Evolutionary conservation across 257 asterid genomes (phyloP), one percentile per base, ranked within the genome.

Genomic region (Primulina huaijiensis): DNA sequence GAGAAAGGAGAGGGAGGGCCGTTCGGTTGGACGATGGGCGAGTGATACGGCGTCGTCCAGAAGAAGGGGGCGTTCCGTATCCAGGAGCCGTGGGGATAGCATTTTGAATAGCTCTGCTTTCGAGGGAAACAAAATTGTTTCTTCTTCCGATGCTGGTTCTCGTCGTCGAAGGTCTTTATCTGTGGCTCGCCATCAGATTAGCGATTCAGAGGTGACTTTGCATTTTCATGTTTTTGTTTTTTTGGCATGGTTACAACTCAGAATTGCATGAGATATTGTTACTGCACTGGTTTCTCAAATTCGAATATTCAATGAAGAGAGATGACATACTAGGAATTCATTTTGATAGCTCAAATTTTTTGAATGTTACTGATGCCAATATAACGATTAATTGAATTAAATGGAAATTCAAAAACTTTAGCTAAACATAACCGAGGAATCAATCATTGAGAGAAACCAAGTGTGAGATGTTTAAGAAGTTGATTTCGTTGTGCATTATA

Each of bases 1-100:
- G 66, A 67, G 84, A 75, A 46, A 72, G 72, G 67, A 64, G 84
- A 69, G 89, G 74, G 71, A 74, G 61, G 76, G 88, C 68, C 75
- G 92, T 62, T 75, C 81, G 19, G 81, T 57, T 40, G 94, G 95
- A 14, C 91, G 91, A 29, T 89, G 90, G 95, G 96, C 94, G 37
- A 82, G 85, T 8, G 96, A 86, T 75, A 86, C 96, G 56, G 96
- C 84, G 64, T 92, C 97, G 72, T 87, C 96, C 0, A 77, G 71
- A 75, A 86, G 90, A 62, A 86, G 90, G 74, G 96, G 88, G n/a
- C 82, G 98, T 67, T 92, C 96, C 5, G 92, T 83, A 35, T 89
- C 96, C 8, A 86, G 88, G 81, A 62, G 62, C 9, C 80, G 81
- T 19, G 62, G 67, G 38, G 82, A 60, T 60, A 81, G 7, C 11